A percentile compares a stretch with the other conserved stretches of the same genome.
Evolutionary conservation across 257 asterid genomes (phyloP).

Genomic region (Plantago major): DNA sequence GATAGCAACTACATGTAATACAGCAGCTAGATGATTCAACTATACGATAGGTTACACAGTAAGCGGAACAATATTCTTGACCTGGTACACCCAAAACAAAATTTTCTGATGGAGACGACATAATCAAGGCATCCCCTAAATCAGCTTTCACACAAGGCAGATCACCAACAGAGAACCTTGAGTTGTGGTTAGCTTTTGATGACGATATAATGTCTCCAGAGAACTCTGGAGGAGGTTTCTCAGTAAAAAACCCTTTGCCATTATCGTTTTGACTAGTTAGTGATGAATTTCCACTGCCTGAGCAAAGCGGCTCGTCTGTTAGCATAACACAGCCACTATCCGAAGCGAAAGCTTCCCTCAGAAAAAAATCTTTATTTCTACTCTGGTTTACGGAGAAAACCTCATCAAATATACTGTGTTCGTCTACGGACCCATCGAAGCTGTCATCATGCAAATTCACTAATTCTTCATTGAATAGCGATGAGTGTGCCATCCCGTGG

Average conservation of each 20-base stretch:
- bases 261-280: slow-evolving; percentile 42
- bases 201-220: slow-evolving; percentile 32
- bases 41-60: slow-evolving; percentile 37
- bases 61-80: slow-evolving; percentile 30
- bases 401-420: slow-evolving; percentile 53
- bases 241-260: slow-evolving; percentile 29
- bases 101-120: slow-evolving; percentile 40
- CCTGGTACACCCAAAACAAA: slow-evolving; percentile 33
- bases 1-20: slow-evolving; percentile 50
- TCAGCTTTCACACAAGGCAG: slow-evolving; percentile 34
- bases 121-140: slow-evolving; percentile 29
- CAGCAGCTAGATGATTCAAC: slow-evolving; percentile 79
- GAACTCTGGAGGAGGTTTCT: slow-evolving; percentile 26
- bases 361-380: slow-evolving; percentile 35
- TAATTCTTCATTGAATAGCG: slow-evolving; percentile 51
- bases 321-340: slow-evolving; percentile 31
- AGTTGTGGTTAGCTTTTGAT: slow-evolving; percentile 25
- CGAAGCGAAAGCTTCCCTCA: slow-evolving; percentile 32
- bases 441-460: slow-evolving; percentile 58
- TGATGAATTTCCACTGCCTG: slow-evolving; percentile 51
- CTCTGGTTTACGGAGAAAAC: slow-evolving; percentile 49
- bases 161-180: slow-evolving; percentile 35
- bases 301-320: slow-evolving; percentile 31
- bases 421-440: slow-evolving; percentile 61
- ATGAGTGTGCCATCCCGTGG: slow-evolving; percentile 27